phyloP scores from a whole-genome alignment of 345 rosid genomes.

The Linum lewisii region DNA sequence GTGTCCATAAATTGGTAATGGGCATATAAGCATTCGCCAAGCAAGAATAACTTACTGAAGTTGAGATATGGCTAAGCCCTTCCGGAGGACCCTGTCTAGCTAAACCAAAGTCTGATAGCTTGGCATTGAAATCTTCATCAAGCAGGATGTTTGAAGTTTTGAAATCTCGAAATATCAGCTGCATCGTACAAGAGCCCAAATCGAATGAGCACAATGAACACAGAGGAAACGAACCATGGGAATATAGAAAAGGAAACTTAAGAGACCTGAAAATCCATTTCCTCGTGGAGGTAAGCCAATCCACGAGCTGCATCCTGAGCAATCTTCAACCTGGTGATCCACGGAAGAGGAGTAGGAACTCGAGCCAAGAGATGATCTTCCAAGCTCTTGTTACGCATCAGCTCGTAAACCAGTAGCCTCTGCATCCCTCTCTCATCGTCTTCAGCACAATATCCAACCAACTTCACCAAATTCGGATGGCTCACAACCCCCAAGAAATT shows the following conservation, averaged over 20 bases:
- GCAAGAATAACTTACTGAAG: conserved; percentile 48
- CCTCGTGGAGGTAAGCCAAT: conserved; percentile 88
- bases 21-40: too few relatives aligned
- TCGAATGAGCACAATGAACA: background rate
- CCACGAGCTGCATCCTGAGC: conserved; percentile 93
- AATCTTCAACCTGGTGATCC: conserved; percentile 66
- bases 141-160: conserved; percentile 83
- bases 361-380: conserved; percentile 75
- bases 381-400: conserved; percentile 80
- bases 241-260: background rate
- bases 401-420: conserved; percentile 75
- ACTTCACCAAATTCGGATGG: conserved; percentile 87
- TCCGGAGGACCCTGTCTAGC: conserved; percentile 92
- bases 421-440: conserved; percentile 96
- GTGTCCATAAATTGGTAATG: too few relatives aligned
- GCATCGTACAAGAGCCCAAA: conserved; percentile 16
- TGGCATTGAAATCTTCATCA: conserved; percentile 74
- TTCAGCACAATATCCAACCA: conserved; percentile 88
- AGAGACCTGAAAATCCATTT: conserved; percentile 87
- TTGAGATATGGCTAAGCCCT: conserved; percentile 79
- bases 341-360: conserved; percentile 38
- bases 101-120: conserved; percentile 92
- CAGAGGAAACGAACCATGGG: background rate
- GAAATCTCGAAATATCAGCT: conserved; percentile 90
- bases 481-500: conserved; percentile 80